A percentile compares a stretch with the other conserved stretches of the same genome.
Evolutionary conservation across 208 protist species (phyloP).

Genomic region (Trypanosoma platydactyli): DNA sequence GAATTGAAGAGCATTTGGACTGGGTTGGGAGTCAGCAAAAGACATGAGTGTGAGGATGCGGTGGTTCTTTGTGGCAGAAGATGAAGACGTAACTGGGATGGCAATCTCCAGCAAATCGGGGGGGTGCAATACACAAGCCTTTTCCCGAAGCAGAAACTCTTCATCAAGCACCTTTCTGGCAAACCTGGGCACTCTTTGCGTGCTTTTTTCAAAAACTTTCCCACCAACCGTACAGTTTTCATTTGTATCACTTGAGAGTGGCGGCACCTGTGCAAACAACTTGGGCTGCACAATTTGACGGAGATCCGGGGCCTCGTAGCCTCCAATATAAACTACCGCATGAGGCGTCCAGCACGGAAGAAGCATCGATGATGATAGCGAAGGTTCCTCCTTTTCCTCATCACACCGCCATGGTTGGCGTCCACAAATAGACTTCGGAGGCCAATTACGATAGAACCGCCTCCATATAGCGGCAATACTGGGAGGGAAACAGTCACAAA

Average conservation of each 20-base stretch:
- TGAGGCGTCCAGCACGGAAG: slow-evolving; percentile 44
- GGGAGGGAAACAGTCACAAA: slow-evolving; percentile 6
- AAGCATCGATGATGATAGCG: not conserved
- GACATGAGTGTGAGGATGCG: slow-evolving; percentile 43
- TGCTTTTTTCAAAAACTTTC: slow-evolving; percentile 11
- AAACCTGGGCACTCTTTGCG: slow-evolving; percentile 22
- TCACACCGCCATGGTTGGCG: slow-evolving; percentile 12
- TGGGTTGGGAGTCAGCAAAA: slow-evolving; percentile 43
- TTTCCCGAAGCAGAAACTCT: slow-evolving; percentile 22
- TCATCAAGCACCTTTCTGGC: slow-evolving; percentile 15
- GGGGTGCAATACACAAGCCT: slow-evolving; percentile 32
- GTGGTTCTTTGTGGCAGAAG: not conserved
- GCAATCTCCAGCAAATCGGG: slow-evolving; percentile 58
- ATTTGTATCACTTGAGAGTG: slow-evolving; percentile 18
- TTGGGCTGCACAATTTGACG: slow-evolving; percentile 36
- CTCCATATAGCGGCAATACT: slow-evolving; percentile 1
- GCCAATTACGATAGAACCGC: slow-evolving; percentile 18
- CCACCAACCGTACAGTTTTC: slow-evolving; percentile 24
- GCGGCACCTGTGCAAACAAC: slow-evolving; percentile 37
- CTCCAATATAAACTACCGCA: slow-evolving; percentile 64
- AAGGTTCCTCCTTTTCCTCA: not conserved
- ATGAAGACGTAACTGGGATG: slow-evolving; percentile 21
- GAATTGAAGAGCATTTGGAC: slow-evolving; percentile 31
- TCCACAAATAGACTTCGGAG: slow-evolving; percentile 8
- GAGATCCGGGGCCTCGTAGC: slow-evolving; percentile 57